phyloP scores from a whole-genome alignment of 2,329 filamentous ascomycete species.

The Diaporthe longicolla region DNA sequence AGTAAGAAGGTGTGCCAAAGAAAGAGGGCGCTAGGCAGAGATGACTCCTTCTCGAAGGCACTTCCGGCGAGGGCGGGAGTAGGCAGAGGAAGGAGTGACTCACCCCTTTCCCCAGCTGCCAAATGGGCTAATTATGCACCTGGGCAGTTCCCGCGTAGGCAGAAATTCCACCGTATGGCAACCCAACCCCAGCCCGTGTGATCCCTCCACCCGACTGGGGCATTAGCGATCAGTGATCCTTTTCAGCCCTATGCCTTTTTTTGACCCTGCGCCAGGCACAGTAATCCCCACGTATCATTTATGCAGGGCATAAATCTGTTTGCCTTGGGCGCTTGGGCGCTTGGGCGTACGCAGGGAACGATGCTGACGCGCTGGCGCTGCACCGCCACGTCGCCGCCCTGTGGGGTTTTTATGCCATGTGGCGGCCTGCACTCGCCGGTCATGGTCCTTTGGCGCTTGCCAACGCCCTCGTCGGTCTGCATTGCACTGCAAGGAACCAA shows the following conservation, averaged over 20 bases:
- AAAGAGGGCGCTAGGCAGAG: neutral
- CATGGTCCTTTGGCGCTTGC: constrained; percentile 6
- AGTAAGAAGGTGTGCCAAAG: neutral
- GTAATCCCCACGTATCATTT: neutral
- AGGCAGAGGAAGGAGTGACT: constrained; percentile 20
- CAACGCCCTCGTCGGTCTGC: neutral
- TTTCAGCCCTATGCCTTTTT: constrained; percentile 17
- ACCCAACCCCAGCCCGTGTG: neutral
- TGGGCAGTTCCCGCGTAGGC: neutral
- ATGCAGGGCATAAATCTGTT: constrained; percentile 14
- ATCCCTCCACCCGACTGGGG: neutral
- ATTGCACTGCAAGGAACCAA: constrained; percentile 10
- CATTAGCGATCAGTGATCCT: neutral
- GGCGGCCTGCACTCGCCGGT: constrained; percentile 8
- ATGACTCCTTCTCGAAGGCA: neutral
- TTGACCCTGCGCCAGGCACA: constrained; percentile 3
- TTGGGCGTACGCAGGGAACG: neutral
- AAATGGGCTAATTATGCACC: constrained; percentile 14
- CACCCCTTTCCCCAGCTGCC: neutral
- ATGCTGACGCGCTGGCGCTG: constrained; percentile 8
- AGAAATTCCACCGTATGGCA: neutral
- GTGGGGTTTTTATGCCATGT: neutral
- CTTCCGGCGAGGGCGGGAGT: constrained; percentile 11
- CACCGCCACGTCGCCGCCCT: constrained; percentile 6
- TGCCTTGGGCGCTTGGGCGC: constrained; percentile 9